Base-by-base conservation (phyloP, 805 yeast species). In the Kregervanrija delftensis region DNA sequence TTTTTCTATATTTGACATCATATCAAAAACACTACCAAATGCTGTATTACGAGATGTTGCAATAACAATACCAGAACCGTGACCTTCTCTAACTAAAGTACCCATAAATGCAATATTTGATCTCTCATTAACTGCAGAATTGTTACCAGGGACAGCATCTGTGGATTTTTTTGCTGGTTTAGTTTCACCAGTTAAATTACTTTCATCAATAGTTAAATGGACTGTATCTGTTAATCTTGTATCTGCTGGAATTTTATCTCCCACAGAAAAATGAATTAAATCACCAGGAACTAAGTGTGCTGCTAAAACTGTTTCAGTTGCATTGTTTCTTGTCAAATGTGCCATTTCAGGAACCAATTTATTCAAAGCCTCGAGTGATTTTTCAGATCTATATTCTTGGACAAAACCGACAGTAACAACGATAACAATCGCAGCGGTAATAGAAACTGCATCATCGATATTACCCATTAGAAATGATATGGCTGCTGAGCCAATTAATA, bases 231-330 rank as follows among this genome's bases (percentile, higher is more conserved):
- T 73, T 45, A 93, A 71, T 58, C 99, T 77, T 30, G 93, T 67
- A 64, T 93, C 99, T 0, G 99, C 99, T 1, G 99, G 99, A 44
- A 93, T 83, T 53, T 96, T 75, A 65, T 93, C 99, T 53, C 99
- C 99, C 43, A 89, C 90, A 37, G 81, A 65, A 55, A 93, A 86
- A 54, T 82, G 84, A 35, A 93, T 95, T 57, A 93, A 66, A 63
- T 93, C 99, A 48, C 99, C 99, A 5, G 99, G 98, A 16, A 93
- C 99, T 48, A 93, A 74, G 37, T 77, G 76, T 0, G 90, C 76
- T 0, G 99, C 99, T 49, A 91, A 68, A 6, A 86, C 88, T n/a
- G 84, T 79, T 42, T 85, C 82, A 9, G 86, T 78, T 48, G 78
- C 74, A 11, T 89, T 90, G 55, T 78, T 81, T 64, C 99, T 76